These are phyloP conservation scores for Vigna trinervia DNA, from an alignment of 306 rosid genomes.

Conservation along the genomic window DNA sequence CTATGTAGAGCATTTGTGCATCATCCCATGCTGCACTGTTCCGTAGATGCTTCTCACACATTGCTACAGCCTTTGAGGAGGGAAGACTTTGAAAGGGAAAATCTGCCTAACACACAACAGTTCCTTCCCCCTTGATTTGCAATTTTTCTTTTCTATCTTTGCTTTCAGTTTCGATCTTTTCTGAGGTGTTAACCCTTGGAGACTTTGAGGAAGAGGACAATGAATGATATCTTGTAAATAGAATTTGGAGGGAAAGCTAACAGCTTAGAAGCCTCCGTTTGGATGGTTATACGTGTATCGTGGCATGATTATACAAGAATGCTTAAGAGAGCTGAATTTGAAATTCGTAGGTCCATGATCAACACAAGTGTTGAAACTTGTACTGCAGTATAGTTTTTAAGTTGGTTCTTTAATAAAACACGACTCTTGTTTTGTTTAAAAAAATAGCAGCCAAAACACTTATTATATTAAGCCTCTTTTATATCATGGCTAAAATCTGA, in stretches of 20 bases:
- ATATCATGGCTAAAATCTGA: too few relatives aligned
- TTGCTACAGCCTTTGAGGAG: conserved; percentile 20
- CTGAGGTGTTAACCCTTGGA: too few relatives aligned
- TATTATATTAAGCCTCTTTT: too few relatives aligned
- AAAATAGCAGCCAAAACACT: too few relatives aligned
- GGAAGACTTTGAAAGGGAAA: conserved; percentile 39
- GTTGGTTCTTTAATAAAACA: not conserved
- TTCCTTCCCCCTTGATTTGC: not conserved
- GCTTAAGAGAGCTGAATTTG: not conserved
- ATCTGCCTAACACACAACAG: not conserved
- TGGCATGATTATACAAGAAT: not conserved
- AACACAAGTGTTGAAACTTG: not conserved
- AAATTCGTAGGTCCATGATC: not conserved
- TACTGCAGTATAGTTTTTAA: not conserved
- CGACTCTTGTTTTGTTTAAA: too few relatives aligned
- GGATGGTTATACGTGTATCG: not conserved
- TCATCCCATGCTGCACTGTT: not conserved
- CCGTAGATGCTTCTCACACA: conserved; percentile 23
- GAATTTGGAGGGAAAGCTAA: not conserved
- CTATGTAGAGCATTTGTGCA: conserved; percentile 56
- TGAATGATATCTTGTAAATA: not conserved
- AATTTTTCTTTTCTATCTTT: not conserved
- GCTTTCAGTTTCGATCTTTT: not conserved
- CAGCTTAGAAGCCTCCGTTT: not conserved
- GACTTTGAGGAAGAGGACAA: not conserved